phyloP scores from a whole-genome alignment of 495 filamentous ascomycete species.

The Aeminium ludgeri region DNA sequence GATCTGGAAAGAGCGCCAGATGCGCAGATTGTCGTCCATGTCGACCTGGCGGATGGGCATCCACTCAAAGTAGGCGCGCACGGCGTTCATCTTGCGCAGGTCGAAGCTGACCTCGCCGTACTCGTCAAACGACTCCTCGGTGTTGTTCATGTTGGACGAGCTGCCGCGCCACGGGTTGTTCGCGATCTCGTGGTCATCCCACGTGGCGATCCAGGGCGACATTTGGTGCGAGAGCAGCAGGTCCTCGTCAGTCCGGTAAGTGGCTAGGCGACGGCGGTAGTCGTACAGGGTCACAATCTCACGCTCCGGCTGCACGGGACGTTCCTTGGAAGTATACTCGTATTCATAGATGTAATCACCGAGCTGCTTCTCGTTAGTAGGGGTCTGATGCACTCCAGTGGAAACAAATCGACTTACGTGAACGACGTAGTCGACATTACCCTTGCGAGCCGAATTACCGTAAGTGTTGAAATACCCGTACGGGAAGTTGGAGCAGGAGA shows the following conservation, averaged over 20 bases:
- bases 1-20: constrained; percentile 47
- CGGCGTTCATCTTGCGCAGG: constrained; percentile 49
- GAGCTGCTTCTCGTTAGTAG: constrained; percentile 20
- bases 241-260: constrained; percentile 46
- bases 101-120: constrained; percentile 42
- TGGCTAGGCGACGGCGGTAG: constrained; percentile 43
- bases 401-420: constrained; percentile 20
- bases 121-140: constrained; percentile 39
- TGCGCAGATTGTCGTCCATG: constrained; percentile 49
- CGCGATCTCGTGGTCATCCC: constrained; percentile 51
- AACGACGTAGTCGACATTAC: constrained; percentile 40
- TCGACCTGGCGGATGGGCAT: constrained; percentile 35
- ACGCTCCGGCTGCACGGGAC: constrained; percentile 13
- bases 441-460: constrained; percentile 44
- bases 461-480: constrained; percentile 47
- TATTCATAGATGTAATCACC: constrained; percentile 56
- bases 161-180: constrained; percentile 46
- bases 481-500: constrained; percentile 28
- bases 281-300: constrained; percentile 34
- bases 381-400: not conserved
- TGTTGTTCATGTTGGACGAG: constrained; percentile 35
- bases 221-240: constrained; percentile 36
- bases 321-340: constrained; percentile 16
- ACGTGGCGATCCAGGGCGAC: constrained; percentile 46
- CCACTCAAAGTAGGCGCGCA: constrained; percentile 57